Base-by-base conservation (phyloP, 1,284 basidiomycete genomes). In the Coniferiporia sulphurascens region DNA sequence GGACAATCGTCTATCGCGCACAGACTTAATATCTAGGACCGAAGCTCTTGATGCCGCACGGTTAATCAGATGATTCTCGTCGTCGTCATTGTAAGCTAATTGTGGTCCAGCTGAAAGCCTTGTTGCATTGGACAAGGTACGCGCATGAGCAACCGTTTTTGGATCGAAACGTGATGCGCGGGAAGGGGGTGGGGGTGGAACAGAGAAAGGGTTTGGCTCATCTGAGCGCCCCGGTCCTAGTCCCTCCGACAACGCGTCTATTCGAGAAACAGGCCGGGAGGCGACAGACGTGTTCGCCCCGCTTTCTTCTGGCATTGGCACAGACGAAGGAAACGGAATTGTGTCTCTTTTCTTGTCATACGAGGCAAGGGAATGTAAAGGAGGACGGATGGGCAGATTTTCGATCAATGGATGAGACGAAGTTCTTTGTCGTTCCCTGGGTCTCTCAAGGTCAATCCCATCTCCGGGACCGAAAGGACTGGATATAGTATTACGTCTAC, bases 111-210 rank as follows among this genome's bases (percentile, higher is more conserved):
- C 55, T 22, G 65, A 66, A 22, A 62, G 48, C 41, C 64, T 50
- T 5, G 66, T 65, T 17, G 65, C 85, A 60, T 83, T 83, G 0
- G 89, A 91, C 60, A 79, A 64, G 1, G 86, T 85, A 34, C 88
- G 82, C 27, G 78, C 75, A 66, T 83, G 85, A 32, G 75, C 74
- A 21, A 70, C 72, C 35, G 72, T 73, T 67, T 88, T 90, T 15
- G 88, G 87, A 68, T 91, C 89, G 67, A 90, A 87, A 43, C 81
- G 81, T 32, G 88, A 90, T 19, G 80, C 78, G 52, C 80, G 80
- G 10, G 82, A 74, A 3, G 77, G 76, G 48, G 79, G 82, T 17
- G 85, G 83, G 34, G 84, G 81, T 46, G 80, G 76, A 56, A 87
- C 70, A 9, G 80, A 75, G 66, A 89, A 88, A 4, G 67, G 65